A percentile compares a stretch with the other conserved stretches of the same genome.
These are phyloP conservation scores for Eucalyptus erythrocorys DNA, from an alignment of 345 rosid species.

Conservation along the genomic window DNA sequence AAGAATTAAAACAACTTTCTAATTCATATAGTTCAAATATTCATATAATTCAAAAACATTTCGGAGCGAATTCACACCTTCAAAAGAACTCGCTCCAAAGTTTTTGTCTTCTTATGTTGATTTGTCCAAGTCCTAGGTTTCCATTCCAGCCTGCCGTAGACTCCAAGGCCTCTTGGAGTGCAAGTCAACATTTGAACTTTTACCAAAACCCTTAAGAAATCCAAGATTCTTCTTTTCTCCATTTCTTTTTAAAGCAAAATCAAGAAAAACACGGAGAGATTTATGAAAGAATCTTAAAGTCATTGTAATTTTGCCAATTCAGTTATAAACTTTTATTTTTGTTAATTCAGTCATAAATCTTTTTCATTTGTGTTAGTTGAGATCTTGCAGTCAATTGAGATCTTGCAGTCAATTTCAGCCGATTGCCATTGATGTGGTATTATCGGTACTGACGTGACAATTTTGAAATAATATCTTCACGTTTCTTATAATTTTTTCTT, in stretches of 20 bases:
- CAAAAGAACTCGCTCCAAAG: not conserved
- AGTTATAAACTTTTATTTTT: too few relatives aligned
- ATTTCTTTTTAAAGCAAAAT: not conserved
- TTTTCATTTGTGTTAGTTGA: too few relatives aligned
- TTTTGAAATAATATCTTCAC: too few relatives aligned
- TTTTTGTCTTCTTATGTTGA: not conserved
- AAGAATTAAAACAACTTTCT: not conserved
- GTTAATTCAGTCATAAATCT: too few relatives aligned
- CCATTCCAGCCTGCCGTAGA: not conserved
- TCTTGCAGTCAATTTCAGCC: accelerated
- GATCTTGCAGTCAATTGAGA: accelerated
- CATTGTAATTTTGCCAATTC: accelerated
- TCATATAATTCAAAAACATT: not conserved
- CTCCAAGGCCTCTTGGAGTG: not conserved
- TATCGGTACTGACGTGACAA: accelerated
- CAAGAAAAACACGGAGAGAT: not conserved
- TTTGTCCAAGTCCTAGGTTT: not conserved
- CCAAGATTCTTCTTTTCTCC: not conserved
- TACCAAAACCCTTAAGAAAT: not conserved
- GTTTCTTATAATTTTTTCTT: too few relatives aligned
- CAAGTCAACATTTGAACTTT: not conserved
- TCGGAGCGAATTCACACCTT: not conserved
- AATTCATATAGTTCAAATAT: not conserved
- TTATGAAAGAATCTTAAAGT: too few relatives aligned
- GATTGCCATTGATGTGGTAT: accelerated